phyloP scores from a whole-genome alignment of 805 yeast genomes.

The Lipomyces lipofer region DNA sequence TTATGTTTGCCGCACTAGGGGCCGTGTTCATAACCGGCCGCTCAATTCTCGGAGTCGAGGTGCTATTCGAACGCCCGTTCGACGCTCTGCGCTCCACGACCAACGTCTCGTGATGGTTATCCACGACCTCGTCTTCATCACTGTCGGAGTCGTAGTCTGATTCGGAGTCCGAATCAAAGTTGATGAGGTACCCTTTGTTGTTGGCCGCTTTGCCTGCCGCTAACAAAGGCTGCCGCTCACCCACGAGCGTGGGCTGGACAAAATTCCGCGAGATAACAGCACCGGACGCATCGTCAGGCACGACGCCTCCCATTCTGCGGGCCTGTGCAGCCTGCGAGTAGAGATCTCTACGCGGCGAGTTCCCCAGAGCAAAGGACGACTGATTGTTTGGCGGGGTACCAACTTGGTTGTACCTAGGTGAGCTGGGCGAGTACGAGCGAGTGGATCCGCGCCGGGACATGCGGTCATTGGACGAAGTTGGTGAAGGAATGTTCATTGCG shows the following conservation, averaged over 20 bases:
- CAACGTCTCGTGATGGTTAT: conserved; percentile 26
- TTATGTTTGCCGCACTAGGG: conserved; percentile 1
- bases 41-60: conserved; percentile 3
- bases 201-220: not conserved
- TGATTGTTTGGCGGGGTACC: not conserved
- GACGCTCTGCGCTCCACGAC: conserved; percentile 22
- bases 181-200: conserved; percentile 5
- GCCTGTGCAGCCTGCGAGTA: conserved; percentile 22
- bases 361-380: conserved; percentile 5
- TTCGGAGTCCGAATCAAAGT: conserved; percentile 24
- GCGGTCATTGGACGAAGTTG: not conserved
- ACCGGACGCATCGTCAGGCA: conserved; percentile 18
- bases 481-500: conserved; percentile 18
- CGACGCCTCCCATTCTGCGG: conserved; percentile 6
- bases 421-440: conserved; percentile 1
- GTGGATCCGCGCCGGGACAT: not conserved
- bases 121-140: conserved; percentile 25
- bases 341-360: conserved; percentile 24
- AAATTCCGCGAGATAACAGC: conserved; percentile 12
- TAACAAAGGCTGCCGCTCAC: conserved; percentile 28
- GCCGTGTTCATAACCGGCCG: not conserved
- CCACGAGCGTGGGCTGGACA: conserved; percentile 25
- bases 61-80: conserved; percentile 5
- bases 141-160: conserved; percentile 17
- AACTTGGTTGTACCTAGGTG: conserved; percentile 5